phyloP scores from a whole-genome alignment of 2,329 filamentous ascomycete species.

The Talaromyces sp. region DNA sequence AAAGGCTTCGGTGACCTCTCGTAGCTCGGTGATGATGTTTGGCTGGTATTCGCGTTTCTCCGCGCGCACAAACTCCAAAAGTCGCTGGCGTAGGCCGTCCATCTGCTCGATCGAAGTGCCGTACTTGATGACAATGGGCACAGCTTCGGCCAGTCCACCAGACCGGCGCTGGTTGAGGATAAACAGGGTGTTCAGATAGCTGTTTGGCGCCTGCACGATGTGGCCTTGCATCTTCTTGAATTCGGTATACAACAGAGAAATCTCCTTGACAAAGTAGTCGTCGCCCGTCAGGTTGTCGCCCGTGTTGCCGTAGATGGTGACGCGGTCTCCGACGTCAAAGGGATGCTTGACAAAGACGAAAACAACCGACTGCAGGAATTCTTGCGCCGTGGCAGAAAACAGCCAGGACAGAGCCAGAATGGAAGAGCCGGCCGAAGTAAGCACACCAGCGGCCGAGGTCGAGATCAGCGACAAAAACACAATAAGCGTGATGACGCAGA shows the following conservation, averaged over 20 bases:
- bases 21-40: constrained; percentile 82
- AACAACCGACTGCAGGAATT: constrained; percentile 88
- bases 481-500: constrained; percentile 72
- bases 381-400: constrained; percentile 86
- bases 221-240: constrained; percentile 99
- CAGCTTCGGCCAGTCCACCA: constrained; percentile 78
- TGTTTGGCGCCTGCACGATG: constrained; percentile 93
- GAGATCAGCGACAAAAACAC: constrained; percentile 89
- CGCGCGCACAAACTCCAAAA: constrained; percentile 74
- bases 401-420: constrained; percentile 91
- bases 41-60: constrained; percentile 88
- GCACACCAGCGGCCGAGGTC: constrained; percentile 78
- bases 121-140: constrained; percentile 81
- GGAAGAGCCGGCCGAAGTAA: constrained; percentile 84
- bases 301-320: constrained; percentile 86
- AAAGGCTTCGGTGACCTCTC: constrained; percentile 74
- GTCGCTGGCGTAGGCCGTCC: constrained; percentile 70
- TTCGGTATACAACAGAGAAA: constrained; percentile 87
- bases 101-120: constrained; percentile 81
- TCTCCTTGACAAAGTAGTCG: constrained; percentile 95
- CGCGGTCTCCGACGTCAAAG: constrained; percentile 91
- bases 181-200: constrained; percentile 84
- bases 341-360: constrained; percentile 98
- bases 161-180: constrained; percentile 93
- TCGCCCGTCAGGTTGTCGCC: constrained; percentile 74